Evolutionary conservation across 1,284 basidiomycete genomes (phyloP), one percentile per base, ranked within the genome.

Genomic region (Vanrija sp.): DNA sequence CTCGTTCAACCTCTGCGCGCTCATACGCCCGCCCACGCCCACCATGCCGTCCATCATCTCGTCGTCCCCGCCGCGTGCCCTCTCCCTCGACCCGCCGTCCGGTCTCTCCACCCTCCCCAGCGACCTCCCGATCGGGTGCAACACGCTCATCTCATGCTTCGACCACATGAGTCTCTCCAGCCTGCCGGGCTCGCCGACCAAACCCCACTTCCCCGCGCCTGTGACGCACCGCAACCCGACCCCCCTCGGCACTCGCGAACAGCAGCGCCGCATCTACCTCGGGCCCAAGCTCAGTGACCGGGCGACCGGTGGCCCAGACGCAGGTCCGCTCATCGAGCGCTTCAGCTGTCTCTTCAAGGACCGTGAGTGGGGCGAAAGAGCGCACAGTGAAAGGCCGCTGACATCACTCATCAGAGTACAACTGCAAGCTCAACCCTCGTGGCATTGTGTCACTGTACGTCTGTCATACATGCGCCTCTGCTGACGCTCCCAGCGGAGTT

Each of bases 381-480:
- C 28, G 28, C 1, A 28, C 7, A 28, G 10, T 3, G 7, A 7
- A 28, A 1, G 28, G 6, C 28, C 6, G 28, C 28, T 10, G 28
- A 7, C 10, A 10, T 3, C 28, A 14, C 23, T 46, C 48, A 4
- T 15, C 51, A 73, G 71, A 74, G 52, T 74, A 74, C 52, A 63
- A 74, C 58, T 72, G 69, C 57, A 61, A 63, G 52, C 44, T 43
- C 15, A 77, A 74, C 56, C 74, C 76, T 1, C 61, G 65, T 14
- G 78, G 77, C 3, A 75, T 78, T 49, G 71, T 78, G n/a, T 77
- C 76, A 5, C 63, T 78, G 61, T 65, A 42, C 49, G 63, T 46
- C 8, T 25, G n/a, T 16, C 8, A 6, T 6, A 12, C 28, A 16
- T 15, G n/a, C 5, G 3, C 12, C 16, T 3, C 3, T 38, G 43